Base-by-base conservation (phyloP, 2,329 filamentous ascomycete genomes). In the Aspergillus sp. region DNA sequence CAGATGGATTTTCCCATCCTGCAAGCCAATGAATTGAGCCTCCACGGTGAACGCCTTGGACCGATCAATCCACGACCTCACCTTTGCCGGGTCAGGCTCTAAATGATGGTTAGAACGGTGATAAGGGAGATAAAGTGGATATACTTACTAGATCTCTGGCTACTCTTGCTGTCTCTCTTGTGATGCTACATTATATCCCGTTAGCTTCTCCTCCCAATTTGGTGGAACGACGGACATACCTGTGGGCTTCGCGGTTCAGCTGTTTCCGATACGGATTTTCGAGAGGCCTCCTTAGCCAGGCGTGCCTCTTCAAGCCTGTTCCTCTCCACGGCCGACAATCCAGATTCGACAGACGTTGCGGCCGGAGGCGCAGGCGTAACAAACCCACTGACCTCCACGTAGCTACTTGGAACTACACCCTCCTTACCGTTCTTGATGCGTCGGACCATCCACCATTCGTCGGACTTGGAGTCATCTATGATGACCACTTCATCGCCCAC, bases 371-470 rank as follows among this genome's bases (percentile, higher is more conserved):
- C 76, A 8, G 83, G 73, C 22, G 44, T 32, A n/a, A 88, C 74
- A 12, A 84, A 83, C 55, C 91, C 91, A 20, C 86, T 93, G 52
- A 96, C 80, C 73, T 99, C 93, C 66, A 99, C 88, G 69, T 98
- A 99, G 75, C 91, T 96, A 79, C 92, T 95, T 13, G 95, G 95
- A 8, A 99, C 93, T 24, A 99, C 95, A 39, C 95, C 95, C 77
- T 97, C 91, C 71, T 92, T 95, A 65, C 91, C 91, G 71, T 92
- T 98, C 78, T 92, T 96, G 62, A 97, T 70, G 36, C 93, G 86
- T 58, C 90, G 86, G 36, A 99, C 91, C 80, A 95, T 92, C 93
- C 95, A 98, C 95, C 95, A 99, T 71, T 99, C 95, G 58, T 97
- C 92, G 61, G 93, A 97, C 76, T 93, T 95, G 34, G 82, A 85